Conservation (phyloP, 1,284 basidiomycete genomes). For the Microbotryum lychnidis-dioicae region DNA sequence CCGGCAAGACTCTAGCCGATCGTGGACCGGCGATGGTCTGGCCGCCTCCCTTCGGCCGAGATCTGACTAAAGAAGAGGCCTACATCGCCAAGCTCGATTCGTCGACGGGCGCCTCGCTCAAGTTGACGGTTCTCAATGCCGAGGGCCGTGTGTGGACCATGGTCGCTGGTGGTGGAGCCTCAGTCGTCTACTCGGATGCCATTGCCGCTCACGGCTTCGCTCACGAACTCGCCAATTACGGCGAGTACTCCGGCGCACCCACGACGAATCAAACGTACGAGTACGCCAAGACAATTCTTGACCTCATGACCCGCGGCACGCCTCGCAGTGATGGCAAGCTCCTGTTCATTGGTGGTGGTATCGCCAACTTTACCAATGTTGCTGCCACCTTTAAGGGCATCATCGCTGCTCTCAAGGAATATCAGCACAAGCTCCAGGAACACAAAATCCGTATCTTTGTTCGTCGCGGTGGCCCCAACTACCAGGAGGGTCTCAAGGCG, state of each 20-base stretch:
- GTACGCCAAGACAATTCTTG: slow-evolving; percentile 97
- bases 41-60: slow-evolving; percentile 66
- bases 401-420: slow-evolving; percentile 92
- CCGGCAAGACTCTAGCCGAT: slow-evolving; percentile 63
- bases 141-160: slow-evolving; percentile 98
- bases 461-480: slow-evolving; percentile 97
- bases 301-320: slow-evolving; percentile 85
- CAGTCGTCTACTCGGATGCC: slow-evolving; percentile 80
- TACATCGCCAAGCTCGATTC: slow-evolving; percentile 98
- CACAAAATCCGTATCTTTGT: slow-evolving; percentile 91
- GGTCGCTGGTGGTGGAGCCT: slow-evolving; percentile 79
- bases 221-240: slow-evolving; percentile 97
- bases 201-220: slow-evolving; percentile 96
- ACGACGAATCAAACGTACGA: slow-evolving; percentile 98
- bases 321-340: slow-evolving; percentile 85
- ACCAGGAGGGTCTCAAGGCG: slow-evolving; percentile 98
- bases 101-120: slow-evolving; percentile 94
- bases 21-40: slow-evolving; percentile 88
- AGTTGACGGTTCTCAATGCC: slow-evolving; percentile 91
- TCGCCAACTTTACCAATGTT: slow-evolving; percentile 98
- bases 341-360: slow-evolving; percentile 99
- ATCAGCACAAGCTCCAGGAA: slow-evolving; percentile 71
- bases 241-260: slow-evolving; percentile 98
- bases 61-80: slow-evolving; percentile 96
- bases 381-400: slow-evolving; percentile 99